These are phyloP conservation scores for Pelargonium citronellum DNA, from an alignment of 441 rosid genomes.

Conservation along the genomic window DNA sequence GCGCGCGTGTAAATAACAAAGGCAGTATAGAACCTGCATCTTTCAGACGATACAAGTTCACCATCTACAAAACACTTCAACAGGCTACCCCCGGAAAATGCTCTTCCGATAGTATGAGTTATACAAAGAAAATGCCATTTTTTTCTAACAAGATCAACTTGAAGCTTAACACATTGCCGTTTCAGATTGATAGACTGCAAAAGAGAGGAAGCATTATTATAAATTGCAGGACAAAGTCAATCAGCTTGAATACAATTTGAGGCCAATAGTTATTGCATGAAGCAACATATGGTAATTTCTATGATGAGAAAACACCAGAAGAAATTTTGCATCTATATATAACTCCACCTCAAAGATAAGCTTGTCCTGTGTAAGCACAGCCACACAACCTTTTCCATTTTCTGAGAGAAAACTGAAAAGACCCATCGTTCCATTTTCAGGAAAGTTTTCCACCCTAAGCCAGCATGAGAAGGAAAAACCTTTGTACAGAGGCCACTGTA, in stretches of 20 bases:
- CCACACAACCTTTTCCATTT: constrained; percentile 91
- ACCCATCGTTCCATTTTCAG: constrained; percentile 69
- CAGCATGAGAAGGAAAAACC: constrained; percentile 98
- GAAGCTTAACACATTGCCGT: constrained; percentile 65
- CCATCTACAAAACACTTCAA: constrained; percentile 87
- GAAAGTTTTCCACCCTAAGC: constrained; percentile 94
- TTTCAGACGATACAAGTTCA: constrained; percentile 82
- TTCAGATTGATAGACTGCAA: constrained; percentile 78
- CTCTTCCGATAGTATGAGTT: constrained; percentile 90
- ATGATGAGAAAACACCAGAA: neutral
- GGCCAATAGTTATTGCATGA: neutral
- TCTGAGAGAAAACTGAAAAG: constrained; percentile 89
- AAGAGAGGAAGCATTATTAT: constrained; percentile 24
- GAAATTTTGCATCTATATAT: neutral
- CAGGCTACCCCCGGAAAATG: constrained; percentile 95
- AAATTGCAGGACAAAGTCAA: constrained; percentile 14
- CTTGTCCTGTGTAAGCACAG: constrained; percentile 63
- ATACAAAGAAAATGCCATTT: constrained; percentile 96
- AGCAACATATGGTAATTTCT: neutral
- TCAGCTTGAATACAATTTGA: constrained; percentile 6
- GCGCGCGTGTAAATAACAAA: constrained; percentile 9
- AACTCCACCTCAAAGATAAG: constrained; percentile 70
- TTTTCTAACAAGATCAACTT: constrained; percentile 54
- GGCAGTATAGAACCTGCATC: constrained; percentile 71
- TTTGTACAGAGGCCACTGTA: constrained; percentile 90